A percentile compares a stretch with the other conserved stretches of the same genome.
These are phyloP conservation scores for Globisporangium nagaii DNA, from an alignment of 352 stramenopile species.

Conservation along the genomic window DNA sequence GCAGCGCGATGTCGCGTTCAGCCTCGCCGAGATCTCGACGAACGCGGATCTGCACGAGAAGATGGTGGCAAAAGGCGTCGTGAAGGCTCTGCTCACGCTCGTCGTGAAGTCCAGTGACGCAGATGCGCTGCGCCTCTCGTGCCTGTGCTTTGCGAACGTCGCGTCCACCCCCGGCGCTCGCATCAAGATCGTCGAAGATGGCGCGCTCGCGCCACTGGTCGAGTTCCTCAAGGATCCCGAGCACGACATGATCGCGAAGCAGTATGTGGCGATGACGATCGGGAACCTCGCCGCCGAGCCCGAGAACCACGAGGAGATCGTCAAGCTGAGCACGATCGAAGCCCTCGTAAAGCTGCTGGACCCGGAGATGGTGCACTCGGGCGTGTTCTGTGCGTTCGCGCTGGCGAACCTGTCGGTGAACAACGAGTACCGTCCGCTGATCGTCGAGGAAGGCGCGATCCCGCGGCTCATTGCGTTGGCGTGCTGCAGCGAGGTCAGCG, in stretches of 20 bases:
- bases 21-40: constrained; percentile 94
- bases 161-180: constrained; percentile 83
- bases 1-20: constrained; percentile 95
- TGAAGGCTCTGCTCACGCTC: constrained; percentile 90
- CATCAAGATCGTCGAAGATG: constrained; percentile 93
- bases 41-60: constrained; percentile 90
- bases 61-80: constrained; percentile 93
- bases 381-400: constrained; percentile 91
- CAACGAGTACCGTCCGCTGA: constrained; percentile 87
- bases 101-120: constrained; percentile 89
- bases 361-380: constrained; percentile 77
- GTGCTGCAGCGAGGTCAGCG: constrained; percentile 91
- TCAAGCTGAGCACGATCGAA: constrained; percentile 86
- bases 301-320: constrained; percentile 93
- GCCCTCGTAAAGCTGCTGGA: constrained; percentile 91
- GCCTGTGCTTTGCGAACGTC: constrained; percentile 94
- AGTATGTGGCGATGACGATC: constrained; percentile 95
- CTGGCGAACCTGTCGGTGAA: constrained; percentile 94
- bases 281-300: constrained; percentile 94
- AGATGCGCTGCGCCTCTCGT: constrained; percentile 92
- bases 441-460: constrained; percentile 92
- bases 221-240: constrained; percentile 87
- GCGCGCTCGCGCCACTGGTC: constrained; percentile 83
- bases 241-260: constrained; percentile 88
- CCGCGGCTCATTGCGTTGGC: constrained; percentile 92